These are phyloP conservation scores for Suillus discolor DNA, from an alignment of 768 basidiomycete genomes.

Conservation along the genomic window DNA sequence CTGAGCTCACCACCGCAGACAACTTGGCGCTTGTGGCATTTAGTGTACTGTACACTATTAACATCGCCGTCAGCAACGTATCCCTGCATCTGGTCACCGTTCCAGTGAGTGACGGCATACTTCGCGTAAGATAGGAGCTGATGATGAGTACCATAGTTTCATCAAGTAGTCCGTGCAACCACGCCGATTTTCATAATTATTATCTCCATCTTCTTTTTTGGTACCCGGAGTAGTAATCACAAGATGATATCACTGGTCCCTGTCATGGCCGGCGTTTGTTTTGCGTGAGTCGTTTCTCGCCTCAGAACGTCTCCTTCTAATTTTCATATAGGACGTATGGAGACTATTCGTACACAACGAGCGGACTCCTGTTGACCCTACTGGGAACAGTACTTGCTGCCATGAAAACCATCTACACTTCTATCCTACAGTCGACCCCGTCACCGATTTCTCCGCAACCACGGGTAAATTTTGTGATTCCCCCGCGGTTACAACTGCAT, in stretches of 20 bases:
- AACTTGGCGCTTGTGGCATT: conserved; percentile 73
- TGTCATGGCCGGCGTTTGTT: conserved; percentile 86
- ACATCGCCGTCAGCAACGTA: conserved; percentile 93
- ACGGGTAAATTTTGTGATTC: conserved; percentile 28
- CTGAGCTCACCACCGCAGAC: conserved; percentile 51
- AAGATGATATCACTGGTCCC: conserved; percentile 80
- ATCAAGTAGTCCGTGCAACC: conserved; percentile 93
- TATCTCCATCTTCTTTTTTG: conserved; percentile 71
- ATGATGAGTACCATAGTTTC: conserved; percentile 62
- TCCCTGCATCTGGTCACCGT: conserved; percentile 88
- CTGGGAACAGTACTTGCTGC: conserved; percentile 91
- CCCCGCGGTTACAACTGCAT: conserved; percentile 49
- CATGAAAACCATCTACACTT: conserved; percentile 91
- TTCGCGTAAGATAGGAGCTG: background rate
- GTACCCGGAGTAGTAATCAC: conserved; percentile 54
- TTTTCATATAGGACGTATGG: conserved; percentile 74
- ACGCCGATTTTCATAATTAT: conserved; percentile 92
- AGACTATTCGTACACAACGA: conserved; percentile 88
- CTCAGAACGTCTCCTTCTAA: background rate
- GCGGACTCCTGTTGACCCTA: conserved; percentile 86
- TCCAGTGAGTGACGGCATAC: conserved; percentile 58
- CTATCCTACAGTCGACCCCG: conserved; percentile 63
- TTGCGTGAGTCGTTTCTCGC: conserved; percentile 58
- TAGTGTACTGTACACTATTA: conserved; percentile 89
- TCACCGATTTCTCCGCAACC: conserved; percentile 21